phyloP scores from a whole-genome alignment of 257 asterid genomes.

The Osmanthus fragrans region DNA sequence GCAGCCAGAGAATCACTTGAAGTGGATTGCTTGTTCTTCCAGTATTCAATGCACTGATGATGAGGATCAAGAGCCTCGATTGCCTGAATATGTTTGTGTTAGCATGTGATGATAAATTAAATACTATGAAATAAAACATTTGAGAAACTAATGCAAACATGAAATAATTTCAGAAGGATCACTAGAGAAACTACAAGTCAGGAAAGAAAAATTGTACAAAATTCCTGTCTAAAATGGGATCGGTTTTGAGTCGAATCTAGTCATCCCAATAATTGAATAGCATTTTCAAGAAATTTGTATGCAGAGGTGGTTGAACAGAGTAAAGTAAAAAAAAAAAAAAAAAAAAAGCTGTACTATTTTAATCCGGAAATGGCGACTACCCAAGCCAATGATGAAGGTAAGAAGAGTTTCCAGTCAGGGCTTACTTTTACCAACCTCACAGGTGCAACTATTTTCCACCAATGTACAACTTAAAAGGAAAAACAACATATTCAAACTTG shows the following conservation, averaged over 20 bases:
- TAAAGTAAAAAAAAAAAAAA: too few species aligned
- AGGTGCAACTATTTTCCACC: too few species aligned
- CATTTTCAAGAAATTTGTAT: background rate
- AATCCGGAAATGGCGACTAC: background rate
- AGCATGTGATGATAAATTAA: slow-evolving; percentile 12
- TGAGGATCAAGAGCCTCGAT: slow-evolving; percentile 45
- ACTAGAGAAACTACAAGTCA: background rate
- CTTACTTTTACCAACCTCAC: background rate
- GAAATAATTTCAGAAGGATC: background rate
- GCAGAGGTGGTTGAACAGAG: background rate
- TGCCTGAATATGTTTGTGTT: slow-evolving; percentile 22
- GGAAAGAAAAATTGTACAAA: too few species aligned
- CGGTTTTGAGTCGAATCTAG: background rate
- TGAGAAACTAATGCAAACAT: background rate
- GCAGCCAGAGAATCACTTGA: slow-evolving; percentile 27
- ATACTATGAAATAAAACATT: background rate
- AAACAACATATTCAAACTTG: too few species aligned
- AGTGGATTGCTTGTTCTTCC: slow-evolving; percentile 44
- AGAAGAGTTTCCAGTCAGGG: background rate
- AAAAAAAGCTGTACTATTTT: background rate
- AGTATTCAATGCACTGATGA: slow-evolving; percentile 48
- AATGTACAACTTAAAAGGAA: too few species aligned
- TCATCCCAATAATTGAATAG: background rate
- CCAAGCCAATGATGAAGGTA: background rate
- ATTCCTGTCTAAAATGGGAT: background rate